phyloP scores from a whole-genome alignment of 495 filamentous ascomycete species.

The Talaromyces thailandensis region DNA sequence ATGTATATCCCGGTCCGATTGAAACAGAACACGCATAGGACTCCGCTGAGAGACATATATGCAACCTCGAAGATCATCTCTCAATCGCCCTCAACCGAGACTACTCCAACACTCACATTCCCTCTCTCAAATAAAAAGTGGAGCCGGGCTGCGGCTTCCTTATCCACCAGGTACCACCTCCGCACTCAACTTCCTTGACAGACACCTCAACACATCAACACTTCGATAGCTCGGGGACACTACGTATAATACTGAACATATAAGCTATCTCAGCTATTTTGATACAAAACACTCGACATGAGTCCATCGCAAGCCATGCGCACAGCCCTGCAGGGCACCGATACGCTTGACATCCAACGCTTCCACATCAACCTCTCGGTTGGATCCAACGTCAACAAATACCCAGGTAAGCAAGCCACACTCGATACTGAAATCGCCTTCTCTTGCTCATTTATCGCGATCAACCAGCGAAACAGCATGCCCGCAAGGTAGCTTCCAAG shows the following conservation, averaged over 20 bases:
- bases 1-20: no score
- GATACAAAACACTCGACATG: neutral
- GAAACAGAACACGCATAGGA: no score
- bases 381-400: conserved; percentile 30
- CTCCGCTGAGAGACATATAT: no score
- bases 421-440: no score
- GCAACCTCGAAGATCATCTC: no score
- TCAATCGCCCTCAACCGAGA: no score
- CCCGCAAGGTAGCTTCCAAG: conserved; percentile 57
- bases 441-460: neutral
- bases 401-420: conserved; percentile 26
- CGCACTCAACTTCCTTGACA: neutral
- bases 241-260: no score
- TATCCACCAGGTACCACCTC: neutral
- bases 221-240: neutral
- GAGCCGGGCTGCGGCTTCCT: no score
- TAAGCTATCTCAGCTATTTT: neutral
- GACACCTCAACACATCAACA: neutral
- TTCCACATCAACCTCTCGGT: conserved; percentile 24
- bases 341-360: neutral
- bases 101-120: no score
- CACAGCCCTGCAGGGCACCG: neutral
- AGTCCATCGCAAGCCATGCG: neutral
- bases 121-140: neutral
- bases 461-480: conserved; percentile 67